phyloP scores from a whole-genome alignment of 2,329 filamentous ascomycete species.

The Alternaria sp. region DNA sequence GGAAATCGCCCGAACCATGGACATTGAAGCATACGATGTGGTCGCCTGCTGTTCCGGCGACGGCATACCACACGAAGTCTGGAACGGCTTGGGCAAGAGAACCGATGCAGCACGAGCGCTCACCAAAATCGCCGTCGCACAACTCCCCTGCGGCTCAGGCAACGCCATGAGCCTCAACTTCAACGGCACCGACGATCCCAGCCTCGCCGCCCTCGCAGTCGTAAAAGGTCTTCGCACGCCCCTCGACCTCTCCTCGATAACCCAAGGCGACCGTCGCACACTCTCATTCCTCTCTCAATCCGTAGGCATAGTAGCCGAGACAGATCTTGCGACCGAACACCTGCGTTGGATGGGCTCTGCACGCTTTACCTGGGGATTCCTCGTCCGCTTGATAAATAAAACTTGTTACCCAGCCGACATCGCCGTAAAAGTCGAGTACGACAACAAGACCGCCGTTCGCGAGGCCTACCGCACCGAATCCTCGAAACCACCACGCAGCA shows the following conservation, averaged over 20 bases:
- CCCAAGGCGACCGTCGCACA: slow-evolving; percentile 76
- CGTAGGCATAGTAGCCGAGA: slow-evolving; percentile 88
- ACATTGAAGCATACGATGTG: slow-evolving; percentile 83
- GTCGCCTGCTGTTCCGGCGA: slow-evolving; percentile 92
- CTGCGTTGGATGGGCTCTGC: slow-evolving; percentile 90
- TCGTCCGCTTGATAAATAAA: slow-evolving; percentile 77
- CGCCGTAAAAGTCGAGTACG: slow-evolving; percentile 81
- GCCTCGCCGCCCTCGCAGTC: slow-evolving; percentile 79
- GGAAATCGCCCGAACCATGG: slow-evolving; percentile 76
- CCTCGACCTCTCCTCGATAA: slow-evolving; percentile 86
- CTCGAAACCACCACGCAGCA: slow-evolving; percentile 32
- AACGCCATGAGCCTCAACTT: slow-evolving; percentile 94
- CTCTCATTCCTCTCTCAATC: slow-evolving; percentile 92
- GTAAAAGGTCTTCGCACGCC: slow-evolving; percentile 88
- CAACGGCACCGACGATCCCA: slow-evolving; percentile 79
- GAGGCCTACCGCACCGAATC: slow-evolving; percentile 68
- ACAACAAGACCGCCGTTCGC: slow-evolving; percentile 76
- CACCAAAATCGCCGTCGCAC: slow-evolving; percentile 78
- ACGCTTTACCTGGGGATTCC: slow-evolving; percentile 84
- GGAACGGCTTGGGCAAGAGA: slow-evolving; percentile 86
- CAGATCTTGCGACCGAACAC: slow-evolving; percentile 87
- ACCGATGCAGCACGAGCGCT: slow-evolving; percentile 78
- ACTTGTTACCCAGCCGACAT: slow-evolving; percentile 89
- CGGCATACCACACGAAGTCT: slow-evolving; percentile 89
- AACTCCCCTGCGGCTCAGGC: slow-evolving; percentile 90